Conservation (phyloP, 2,329 filamentous ascomycete species). For the Penicillium sp. region DNA sequence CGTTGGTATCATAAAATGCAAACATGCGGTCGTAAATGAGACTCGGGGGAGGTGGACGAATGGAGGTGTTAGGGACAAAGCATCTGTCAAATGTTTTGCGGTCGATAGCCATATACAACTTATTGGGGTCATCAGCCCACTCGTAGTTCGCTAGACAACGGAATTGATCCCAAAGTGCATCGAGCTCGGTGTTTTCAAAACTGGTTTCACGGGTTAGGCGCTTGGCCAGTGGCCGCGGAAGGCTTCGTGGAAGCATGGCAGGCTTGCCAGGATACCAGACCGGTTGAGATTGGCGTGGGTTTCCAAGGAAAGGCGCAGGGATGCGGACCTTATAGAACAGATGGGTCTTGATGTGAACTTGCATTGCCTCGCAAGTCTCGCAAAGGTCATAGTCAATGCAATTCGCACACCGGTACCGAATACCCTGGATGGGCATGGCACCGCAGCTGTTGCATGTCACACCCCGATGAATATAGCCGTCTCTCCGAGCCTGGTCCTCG, state of each 20-base stretch:
- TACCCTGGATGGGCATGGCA: constrained; percentile 81
- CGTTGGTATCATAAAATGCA: constrained; percentile 89
- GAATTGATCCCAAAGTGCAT: constrained; percentile 96
- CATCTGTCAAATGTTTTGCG: constrained; percentile 89
- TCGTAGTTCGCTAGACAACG: constrained; percentile 86
- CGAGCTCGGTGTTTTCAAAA: constrained; percentile 81
- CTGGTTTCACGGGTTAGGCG: constrained; percentile 68
- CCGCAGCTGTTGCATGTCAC: constrained; percentile 90
- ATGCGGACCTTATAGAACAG: constrained; percentile 95
- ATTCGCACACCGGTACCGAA: constrained; percentile 91
- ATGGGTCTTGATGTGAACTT: constrained; percentile 81
- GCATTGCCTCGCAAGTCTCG: constrained; percentile 75
- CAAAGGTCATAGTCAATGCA: constrained; percentile 95
- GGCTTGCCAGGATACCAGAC: constrained; percentile 89
- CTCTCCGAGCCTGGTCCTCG: constrained; percentile 82
- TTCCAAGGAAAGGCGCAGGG: constrained; percentile 77
- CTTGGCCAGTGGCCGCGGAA: constrained; percentile 66
- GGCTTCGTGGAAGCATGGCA: constrained; percentile 62
- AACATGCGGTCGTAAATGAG: constrained; percentile 96
- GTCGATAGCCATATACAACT: constrained; percentile 79
- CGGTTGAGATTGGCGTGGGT: constrained; percentile 72
- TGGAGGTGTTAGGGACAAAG: constrained; percentile 79
- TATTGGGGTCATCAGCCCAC: constrained; percentile 76
- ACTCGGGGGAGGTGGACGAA: constrained; percentile 74
- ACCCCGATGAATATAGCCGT: constrained; percentile 87